Evolutionary conservation across 495 filamentous ascomycete species (phyloP), one percentile per base, ranked within the genome.

Genomic region (Aspergillus nidulans): DNA sequence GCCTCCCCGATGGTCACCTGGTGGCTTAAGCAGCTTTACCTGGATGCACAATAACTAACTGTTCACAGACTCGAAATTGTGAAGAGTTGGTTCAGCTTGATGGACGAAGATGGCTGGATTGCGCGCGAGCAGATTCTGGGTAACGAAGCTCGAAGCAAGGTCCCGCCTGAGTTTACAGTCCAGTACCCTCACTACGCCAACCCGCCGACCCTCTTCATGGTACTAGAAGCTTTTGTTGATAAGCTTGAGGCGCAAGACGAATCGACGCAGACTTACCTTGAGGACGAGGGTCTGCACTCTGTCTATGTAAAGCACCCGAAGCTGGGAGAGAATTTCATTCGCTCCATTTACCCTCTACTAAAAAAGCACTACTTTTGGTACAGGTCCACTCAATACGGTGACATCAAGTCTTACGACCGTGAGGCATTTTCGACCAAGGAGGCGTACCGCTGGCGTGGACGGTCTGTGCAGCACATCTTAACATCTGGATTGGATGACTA

Each of bases 131-230:
- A 97, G 70, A 98, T 98, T 49, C 81, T 98, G 8, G 94, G 94
- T 44, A 69, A 79, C n/a, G 94, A 98, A 71, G 94, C 94, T 34
- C 85, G 94, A 43, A 95, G 88, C 75, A 98, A 97, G 70, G 94
- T 98, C 12, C 94, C 94, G 1, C 64, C 71, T n/a, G 92, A 98
- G 69, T 98, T 98, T 67, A 95, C 96, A 56, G 80, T 89, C 26
- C 94, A 98, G 62, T 97, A 97, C 67, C 94, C 94, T 24, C 94
- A 97, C 68, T 97, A 97, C 63, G 94, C 94, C 45, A 98, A 98
- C 69, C 95, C 94, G 0, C 94, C 94, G n/a, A 97, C 94, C 1
- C 81, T 98, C 6, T 97, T 96, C 72, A 81, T 97, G 58, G 84
- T 94, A 45, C 68, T 98, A 15, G 88, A 94, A 55, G 77, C 77